Base-by-base conservation (phyloP, 352 stramenopile species). In the Phytophthora sp. region DNA sequence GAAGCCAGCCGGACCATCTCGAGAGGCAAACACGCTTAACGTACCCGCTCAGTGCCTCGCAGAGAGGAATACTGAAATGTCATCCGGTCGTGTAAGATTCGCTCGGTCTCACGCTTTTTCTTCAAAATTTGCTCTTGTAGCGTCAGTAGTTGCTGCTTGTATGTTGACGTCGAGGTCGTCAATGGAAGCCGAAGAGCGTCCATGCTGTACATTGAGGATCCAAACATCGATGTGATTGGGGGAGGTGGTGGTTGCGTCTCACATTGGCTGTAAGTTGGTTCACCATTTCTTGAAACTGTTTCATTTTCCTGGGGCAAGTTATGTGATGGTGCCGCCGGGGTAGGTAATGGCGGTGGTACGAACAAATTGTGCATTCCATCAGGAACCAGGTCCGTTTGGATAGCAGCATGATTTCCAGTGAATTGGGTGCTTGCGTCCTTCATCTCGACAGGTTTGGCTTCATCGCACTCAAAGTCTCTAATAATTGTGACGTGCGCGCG, bases 331-430 rank as follows among this genome's bases (percentile, higher is more conserved):
- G 15, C 8, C 15, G 18, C 27, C 31, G 53, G n/a, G 38, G 39
- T n/a, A 26, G 53, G 12, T 24, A 27, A 10, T 32, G 44, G 18
- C 21, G 45, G 32, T 5, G 21, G 17, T 27, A 38, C 27, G 11
- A 60, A 50, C n/a, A 81, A 17, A 38, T 59, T 82, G 65, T 75
- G 67, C 77, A 88, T 87, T 6, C 80, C 77, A 49, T 88, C 63
- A 2, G 84, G 79, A 7, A 76, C 71, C 8, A 92, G 31, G 35
- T 92, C 79, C 2, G 84, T 72, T 69, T 92, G 84, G 34, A 91
- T 85, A 7, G 54, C 69, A 15, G 82, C 82, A 53, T 92, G 84
- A 41, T 92, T 92, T 13, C 84, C 84, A 3, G 84, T 92, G 54
- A 79, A 91, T 32, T 92, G 84, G 32, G 81, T 92, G 23, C 66